Evolutionary conservation across 2,329 filamentous ascomycete genomes (phyloP).

Genomic region (Colletotrichum eremochloae): DNA sequence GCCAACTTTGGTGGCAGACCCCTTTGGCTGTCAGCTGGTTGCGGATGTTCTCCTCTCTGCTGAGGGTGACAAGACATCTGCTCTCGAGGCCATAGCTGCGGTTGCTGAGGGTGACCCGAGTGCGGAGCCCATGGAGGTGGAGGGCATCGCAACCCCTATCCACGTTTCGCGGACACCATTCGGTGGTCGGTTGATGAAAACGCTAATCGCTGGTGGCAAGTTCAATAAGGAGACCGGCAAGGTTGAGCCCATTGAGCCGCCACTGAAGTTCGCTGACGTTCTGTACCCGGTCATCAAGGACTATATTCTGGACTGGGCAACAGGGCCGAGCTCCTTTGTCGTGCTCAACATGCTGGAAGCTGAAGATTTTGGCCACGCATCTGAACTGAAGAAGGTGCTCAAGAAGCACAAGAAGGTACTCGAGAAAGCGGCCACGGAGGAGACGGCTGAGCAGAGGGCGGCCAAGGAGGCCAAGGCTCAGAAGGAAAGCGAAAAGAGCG

Average conservation of each 20-base stretch:
- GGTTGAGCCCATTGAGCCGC: constrained; percentile 78
- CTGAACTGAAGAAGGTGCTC: constrained; percentile 76
- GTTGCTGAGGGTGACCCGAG: constrained; percentile 70
- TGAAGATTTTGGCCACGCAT: constrained; percentile 74
- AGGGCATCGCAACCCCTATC: constrained; percentile 40
- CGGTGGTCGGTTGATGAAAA: constrained; percentile 89
- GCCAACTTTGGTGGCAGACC: constrained; percentile 76
- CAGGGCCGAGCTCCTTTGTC: constrained; percentile 87
- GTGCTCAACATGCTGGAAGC: constrained; percentile 85
- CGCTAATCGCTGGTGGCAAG: constrained; percentile 87
- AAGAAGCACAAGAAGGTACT: constrained; percentile 80
- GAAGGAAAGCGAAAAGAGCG: constrained; percentile 55
- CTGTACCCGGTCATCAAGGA: constrained; percentile 87
- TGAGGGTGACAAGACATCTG: constrained; percentile 80
- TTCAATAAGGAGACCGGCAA: constrained; percentile 83
- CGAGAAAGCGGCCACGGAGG: constrained; percentile 74
- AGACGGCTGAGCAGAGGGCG: constrained; percentile 66
- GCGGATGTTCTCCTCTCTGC: constrained; percentile 84
- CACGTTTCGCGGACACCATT: constrained; percentile 73
- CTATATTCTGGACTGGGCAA: constrained; percentile 85
- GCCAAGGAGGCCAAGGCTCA: constrained; percentile 64
- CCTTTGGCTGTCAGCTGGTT: constrained; percentile 90
- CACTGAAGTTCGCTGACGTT: constrained; percentile 82
- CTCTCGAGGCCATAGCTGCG: constrained; percentile 77
- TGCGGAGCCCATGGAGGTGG: constrained; percentile 56